These are phyloP conservation scores for Neofusicoccum sp. DNA, from an alignment of 2,329 filamentous ascomycete genomes.

Conservation along the genomic window DNA sequence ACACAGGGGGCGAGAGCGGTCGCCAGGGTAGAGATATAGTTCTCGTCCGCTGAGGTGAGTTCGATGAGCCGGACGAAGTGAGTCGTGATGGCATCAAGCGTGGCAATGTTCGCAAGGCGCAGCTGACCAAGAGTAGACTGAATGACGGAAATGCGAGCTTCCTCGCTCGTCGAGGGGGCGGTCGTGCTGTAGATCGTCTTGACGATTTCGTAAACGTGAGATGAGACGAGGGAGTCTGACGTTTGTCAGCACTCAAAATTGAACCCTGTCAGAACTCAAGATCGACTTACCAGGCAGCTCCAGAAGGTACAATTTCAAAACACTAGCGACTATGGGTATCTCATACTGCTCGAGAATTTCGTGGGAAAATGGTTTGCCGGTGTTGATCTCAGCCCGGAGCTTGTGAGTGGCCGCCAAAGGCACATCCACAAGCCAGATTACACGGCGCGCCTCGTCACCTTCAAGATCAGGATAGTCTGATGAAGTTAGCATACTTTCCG, in stretches of 20 bases:
- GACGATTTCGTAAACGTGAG: conserved; percentile 97
- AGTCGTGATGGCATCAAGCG: conserved; percentile 96
- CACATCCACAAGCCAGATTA: conserved; percentile 93
- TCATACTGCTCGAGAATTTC: conserved; percentile 85
- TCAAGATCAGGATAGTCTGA: conserved; percentile 90
- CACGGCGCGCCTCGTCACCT: conserved; percentile 87
- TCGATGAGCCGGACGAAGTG: conserved; percentile 97
- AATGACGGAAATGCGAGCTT: conserved; percentile 80
- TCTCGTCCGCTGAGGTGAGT: conserved; percentile 90
- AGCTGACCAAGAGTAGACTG: conserved; percentile 95
- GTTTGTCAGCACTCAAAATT: not conserved
- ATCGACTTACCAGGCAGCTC: conserved; percentile 77
- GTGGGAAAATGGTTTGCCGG: conserved; percentile 73
- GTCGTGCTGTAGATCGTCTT: conserved; percentile 93
- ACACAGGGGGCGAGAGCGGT: conserved; percentile 78
- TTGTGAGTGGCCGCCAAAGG: conserved; percentile 81
- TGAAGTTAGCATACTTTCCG: conserved; percentile 8
- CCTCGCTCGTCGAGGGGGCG: conserved; percentile 64
- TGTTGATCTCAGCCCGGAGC: conserved; percentile 78
- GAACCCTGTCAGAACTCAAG: not conserved
- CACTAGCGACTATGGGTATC: conserved; percentile 87
- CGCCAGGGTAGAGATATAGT: conserved; percentile 74
- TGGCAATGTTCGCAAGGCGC: conserved; percentile 94
- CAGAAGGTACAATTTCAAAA: conserved; percentile 89
- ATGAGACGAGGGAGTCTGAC: conserved; percentile 93